phyloP scores from a whole-genome alignment of 495 filamentous ascomycete species.

The Terfezia boudieri region DNA sequence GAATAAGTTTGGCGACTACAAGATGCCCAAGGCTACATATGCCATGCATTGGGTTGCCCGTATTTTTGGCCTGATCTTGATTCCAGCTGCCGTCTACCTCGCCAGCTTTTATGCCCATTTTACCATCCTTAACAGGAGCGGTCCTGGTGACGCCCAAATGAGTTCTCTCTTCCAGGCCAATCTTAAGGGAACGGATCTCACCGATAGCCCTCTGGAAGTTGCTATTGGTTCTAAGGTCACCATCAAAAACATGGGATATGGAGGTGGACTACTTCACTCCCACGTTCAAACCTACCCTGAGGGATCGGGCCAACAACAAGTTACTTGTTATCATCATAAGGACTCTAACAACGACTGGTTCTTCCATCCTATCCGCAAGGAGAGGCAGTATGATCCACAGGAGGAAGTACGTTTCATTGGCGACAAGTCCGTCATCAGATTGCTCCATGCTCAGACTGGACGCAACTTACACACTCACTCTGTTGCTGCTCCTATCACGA shows the following conservation, averaged over 20 bases:
- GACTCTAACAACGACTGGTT: constrained; percentile 99
- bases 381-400: constrained; percentile 48
- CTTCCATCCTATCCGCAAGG: constrained; percentile 73
- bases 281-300: constrained; percentile 94
- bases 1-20: constrained; percentile 90
- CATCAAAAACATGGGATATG: constrained; percentile 98
- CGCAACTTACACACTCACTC: constrained; percentile 89
- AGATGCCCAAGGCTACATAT: constrained; percentile 51
- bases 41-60: constrained; percentile 59
- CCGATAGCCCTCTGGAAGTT: constrained; percentile 79
- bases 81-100: constrained; percentile 76
- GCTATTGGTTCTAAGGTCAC: constrained; percentile 75
- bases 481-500: constrained; percentile 69
- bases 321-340: constrained; percentile 98
- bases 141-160: constrained; percentile 96
- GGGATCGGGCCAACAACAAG: constrained; percentile 81
- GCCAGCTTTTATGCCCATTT: constrained; percentile 91
- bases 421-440: constrained; percentile 55
- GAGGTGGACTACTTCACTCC: constrained; percentile 89
- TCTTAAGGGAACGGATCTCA: constrained; percentile 74
- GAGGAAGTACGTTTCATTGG: constrained; percentile 47
- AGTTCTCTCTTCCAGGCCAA: constrained; percentile 98
- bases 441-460: constrained; percentile 88
- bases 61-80: constrained; percentile 64
- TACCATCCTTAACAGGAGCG: constrained; percentile 74